phyloP scores from a whole-genome alignment of 2,329 filamentous ascomycete species.

The Zasmidium cellare region DNA sequence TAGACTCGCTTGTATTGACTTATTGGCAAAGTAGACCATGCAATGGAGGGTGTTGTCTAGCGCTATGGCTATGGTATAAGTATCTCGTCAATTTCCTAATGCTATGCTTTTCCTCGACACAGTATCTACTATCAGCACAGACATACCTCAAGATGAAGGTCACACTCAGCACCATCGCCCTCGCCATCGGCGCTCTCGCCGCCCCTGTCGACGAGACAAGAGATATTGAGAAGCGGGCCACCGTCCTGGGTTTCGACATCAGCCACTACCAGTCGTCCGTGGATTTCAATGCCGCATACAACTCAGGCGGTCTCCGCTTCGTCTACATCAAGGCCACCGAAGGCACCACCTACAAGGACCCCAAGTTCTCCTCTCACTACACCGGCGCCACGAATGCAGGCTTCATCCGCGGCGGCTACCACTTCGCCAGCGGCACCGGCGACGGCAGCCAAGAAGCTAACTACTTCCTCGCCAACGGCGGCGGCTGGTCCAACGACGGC shows the following conservation, averaged over 20 bases:
- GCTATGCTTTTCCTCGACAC: neutral
- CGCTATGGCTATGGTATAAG: neutral
- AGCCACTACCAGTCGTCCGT: conserved; percentile 36
- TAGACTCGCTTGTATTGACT: neutral
- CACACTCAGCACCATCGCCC: neutral
- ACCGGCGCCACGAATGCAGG: conserved; percentile 51
- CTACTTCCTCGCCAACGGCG: conserved; percentile 55
- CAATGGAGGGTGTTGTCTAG: neutral
- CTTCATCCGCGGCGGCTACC: conserved; percentile 58
- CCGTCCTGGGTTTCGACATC: conserved; percentile 13
- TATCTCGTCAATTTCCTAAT: neutral
- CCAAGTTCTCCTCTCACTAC: conserved; percentile 51
- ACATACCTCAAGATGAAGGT: neutral
- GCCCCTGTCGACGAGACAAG: conserved; percentile 3
- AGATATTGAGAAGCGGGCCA: neutral
- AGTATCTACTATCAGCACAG: neutral
- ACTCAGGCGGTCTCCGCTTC: conserved; percentile 32
- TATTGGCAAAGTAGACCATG: neutral
- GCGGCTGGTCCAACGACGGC: conserved; percentile 56
- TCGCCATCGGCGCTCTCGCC: conserved; percentile 10
- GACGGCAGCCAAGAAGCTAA: conserved; percentile 52
- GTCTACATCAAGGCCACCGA: conserved; percentile 35
- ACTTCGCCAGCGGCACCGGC: conserved; percentile 53
- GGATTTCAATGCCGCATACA: conserved; percentile 35
- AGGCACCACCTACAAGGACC: conserved; percentile 19